phyloP scores from a whole-genome alignment of 2,329 filamentous ascomycete genomes.

The Nothophoma quercina region DNA sequence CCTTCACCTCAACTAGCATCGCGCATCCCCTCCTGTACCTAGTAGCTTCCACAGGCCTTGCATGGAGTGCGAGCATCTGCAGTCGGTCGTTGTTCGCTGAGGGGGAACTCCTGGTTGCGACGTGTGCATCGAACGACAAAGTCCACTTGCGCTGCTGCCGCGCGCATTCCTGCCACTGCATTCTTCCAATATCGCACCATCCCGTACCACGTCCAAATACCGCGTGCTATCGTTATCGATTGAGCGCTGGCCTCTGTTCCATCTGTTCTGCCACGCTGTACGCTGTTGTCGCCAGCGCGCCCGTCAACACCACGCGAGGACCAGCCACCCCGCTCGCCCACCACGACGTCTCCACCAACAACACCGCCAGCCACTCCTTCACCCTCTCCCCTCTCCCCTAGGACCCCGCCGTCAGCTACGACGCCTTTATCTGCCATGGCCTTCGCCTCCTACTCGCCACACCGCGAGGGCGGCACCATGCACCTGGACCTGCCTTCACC shows the following conservation, averaged over 20 bases:
- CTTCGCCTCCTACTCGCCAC: constrained; percentile 57
- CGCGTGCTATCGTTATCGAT: constrained; percentile 40
- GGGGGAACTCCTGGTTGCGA: constrained; percentile 35
- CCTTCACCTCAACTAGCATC: constrained; percentile 20
- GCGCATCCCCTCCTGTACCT: constrained; percentile 20
- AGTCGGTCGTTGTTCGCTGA: constrained; percentile 44
- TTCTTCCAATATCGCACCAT: constrained; percentile 35
- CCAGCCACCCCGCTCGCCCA: constrained; percentile 19
- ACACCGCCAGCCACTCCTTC: constrained; percentile 17
- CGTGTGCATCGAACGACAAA: constrained; percentile 26
- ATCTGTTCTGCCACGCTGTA: constrained; percentile 29
- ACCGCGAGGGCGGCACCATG: constrained; percentile 74
- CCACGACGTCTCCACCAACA: constrained; percentile 16
- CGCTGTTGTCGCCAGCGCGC: constrained; percentile 22
- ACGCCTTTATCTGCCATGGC: constrained; percentile 50
- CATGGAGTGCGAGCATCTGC: constrained; percentile 39
- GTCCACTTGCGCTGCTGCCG: constrained; percentile 24
- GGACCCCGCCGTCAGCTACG: constrained; percentile 16
- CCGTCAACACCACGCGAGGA: constrained; percentile 13
- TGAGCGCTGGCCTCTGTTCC: constrained; percentile 29
- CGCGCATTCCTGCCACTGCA: constrained; percentile 35
- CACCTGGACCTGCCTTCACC: constrained; percentile 89
- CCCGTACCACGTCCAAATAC: constrained; percentile 20
- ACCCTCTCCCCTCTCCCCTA: constrained; percentile 14
- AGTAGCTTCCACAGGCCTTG: constrained; percentile 37